phyloP scores from a whole-genome alignment of 208 protist species.

The Strigomonas oncopelti region DNA sequence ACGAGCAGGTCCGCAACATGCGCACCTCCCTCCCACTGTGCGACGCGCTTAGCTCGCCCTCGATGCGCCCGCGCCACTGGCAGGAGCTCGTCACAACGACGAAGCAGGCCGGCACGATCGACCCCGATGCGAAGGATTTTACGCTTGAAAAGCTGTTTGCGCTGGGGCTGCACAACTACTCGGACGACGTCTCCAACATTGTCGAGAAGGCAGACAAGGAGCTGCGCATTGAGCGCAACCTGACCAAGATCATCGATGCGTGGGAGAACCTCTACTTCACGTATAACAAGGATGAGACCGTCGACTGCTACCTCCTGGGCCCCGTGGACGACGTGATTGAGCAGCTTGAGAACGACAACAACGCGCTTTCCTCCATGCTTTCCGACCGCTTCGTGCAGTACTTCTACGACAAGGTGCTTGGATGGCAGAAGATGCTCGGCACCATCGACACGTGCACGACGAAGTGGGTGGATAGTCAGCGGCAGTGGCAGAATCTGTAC shows the following conservation, averaged over 20 bases:
- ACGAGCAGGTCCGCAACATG: slow-evolving; percentile 94
- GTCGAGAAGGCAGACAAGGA: slow-evolving; percentile 97
- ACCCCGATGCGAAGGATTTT: slow-evolving; percentile 89
- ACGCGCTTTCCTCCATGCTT: slow-evolving; percentile 95
- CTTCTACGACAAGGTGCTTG: slow-evolving; percentile 94
- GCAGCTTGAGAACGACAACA: slow-evolving; percentile 93
- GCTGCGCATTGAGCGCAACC: slow-evolving; percentile 95
- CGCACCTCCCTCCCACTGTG: slow-evolving; percentile 90
- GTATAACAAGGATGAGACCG: slow-evolving; percentile 83
- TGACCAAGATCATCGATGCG: slow-evolving; percentile 93
- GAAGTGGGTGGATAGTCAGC: slow-evolving; percentile 95
- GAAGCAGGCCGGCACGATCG: slow-evolving; percentile 83
- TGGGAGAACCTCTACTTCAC: slow-evolving; percentile 93
- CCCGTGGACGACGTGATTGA: slow-evolving; percentile 94
- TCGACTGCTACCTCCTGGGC: slow-evolving; percentile 88
- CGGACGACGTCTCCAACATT: slow-evolving; percentile 95
- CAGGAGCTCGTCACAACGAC: slow-evolving; percentile 92
- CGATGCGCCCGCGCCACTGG: slow-evolving; percentile 97
- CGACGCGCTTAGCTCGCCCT: slow-evolving; percentile 89
- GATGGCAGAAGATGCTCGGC: slow-evolving; percentile 95
- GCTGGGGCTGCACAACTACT: slow-evolving; percentile 95
- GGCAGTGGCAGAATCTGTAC: slow-evolving; percentile 97
- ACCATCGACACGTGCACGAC: slow-evolving; percentile 94
- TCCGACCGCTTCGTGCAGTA: slow-evolving; percentile 94
- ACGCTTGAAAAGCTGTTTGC: slow-evolving; percentile 94